These are phyloP conservation scores for Sporothrix protearum DNA, from an alignment of 2,329 filamentous ascomycete genomes.

Conservation along the genomic window DNA sequence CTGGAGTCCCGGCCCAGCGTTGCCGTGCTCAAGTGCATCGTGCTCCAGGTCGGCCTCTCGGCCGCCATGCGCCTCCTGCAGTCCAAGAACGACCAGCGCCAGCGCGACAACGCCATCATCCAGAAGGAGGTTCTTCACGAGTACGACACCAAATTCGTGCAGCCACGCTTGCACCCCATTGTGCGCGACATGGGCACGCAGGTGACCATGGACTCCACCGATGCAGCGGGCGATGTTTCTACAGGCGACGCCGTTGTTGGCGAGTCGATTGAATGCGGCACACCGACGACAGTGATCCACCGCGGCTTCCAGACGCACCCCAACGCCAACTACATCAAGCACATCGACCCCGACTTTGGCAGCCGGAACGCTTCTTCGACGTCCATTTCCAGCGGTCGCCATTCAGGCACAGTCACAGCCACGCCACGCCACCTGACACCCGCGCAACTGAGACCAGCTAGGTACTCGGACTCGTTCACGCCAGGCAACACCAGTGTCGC, in stretches of 20 bases:
- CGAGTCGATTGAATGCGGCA: conserved; percentile 47
- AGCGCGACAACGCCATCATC: conserved; percentile 77
- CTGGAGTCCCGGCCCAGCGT: conserved; percentile 79
- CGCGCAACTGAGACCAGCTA: conserved; percentile 25
- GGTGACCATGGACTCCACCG: conserved; percentile 51
- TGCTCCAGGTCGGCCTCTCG: conserved; percentile 71
- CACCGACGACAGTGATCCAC: conserved; percentile 61
- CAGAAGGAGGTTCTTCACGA: conserved; percentile 91
- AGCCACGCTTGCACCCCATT: conserved; percentile 77
- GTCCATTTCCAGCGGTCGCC: conserved; percentile 33
- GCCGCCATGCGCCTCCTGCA: conserved; percentile 71
- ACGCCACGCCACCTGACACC: conserved; percentile 46
- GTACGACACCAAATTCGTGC: conserved; percentile 94
- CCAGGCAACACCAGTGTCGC: conserved; percentile 20
- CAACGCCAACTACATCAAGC: conserved; percentile 73
- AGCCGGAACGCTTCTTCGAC: conserved; percentile 29
- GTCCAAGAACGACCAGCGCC: conserved; percentile 73
- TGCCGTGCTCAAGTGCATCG: conserved; percentile 77
- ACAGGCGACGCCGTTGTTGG: conserved; percentile 31
- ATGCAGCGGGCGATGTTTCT: conserved; percentile 30
- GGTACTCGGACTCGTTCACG: conserved; percentile 38
- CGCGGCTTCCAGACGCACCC: conserved; percentile 76
- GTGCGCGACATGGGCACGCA: conserved; percentile 79
- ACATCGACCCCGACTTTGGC: conserved; percentile 64
- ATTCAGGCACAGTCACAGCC: conserved; percentile 38